Conservation (phyloP, 208 protist species). For the Acanthamoeba pearcei region DNA sequence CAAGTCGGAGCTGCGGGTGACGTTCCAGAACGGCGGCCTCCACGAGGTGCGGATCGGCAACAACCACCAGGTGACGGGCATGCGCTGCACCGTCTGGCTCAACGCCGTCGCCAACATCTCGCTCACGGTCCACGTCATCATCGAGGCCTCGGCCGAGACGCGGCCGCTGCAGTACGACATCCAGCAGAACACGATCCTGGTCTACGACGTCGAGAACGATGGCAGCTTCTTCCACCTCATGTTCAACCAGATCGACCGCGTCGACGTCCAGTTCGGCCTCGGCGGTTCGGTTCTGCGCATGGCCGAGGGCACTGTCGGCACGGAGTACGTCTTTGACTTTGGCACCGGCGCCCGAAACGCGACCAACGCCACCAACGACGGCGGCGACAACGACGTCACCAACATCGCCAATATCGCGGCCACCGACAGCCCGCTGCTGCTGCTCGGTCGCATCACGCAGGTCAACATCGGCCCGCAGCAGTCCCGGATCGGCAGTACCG, state of each 20-base stretch:
- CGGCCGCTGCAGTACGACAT: conserved; percentile 63
- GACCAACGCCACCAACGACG: neutral
- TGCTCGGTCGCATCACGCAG: neutral
- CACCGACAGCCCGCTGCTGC: conserved; percentile 25
- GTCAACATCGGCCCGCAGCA: conserved; percentile 5
- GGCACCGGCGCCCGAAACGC: neutral
- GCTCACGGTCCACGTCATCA: conserved; percentile 1
- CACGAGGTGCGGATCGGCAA: conserved; percentile 58
- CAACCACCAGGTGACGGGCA: neutral
- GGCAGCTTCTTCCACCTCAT: conserved; percentile 70
- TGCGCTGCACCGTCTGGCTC: conserved; percentile 70
- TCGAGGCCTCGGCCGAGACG: conserved; percentile 39
- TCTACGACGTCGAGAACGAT: neutral
- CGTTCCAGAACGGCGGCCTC: neutral
- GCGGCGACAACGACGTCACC: neutral
- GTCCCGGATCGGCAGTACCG: neutral
- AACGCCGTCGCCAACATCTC: neutral
- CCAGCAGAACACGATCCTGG: conserved; percentile 60
- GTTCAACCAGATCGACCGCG: conserved; percentile 19
- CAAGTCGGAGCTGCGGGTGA: conserved; percentile 52
- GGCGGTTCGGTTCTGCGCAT: conserved; percentile 31
- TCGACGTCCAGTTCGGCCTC: conserved; percentile 52
- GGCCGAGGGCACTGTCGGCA: conserved; percentile 30
- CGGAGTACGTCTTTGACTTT: conserved; percentile 64
- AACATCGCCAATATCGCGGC: conserved; percentile 19